These are phyloP conservation scores for Fragilariopsis cylindrus DNA, from an alignment of 108 stramenopile species.

Conservation along the genomic window DNA sequence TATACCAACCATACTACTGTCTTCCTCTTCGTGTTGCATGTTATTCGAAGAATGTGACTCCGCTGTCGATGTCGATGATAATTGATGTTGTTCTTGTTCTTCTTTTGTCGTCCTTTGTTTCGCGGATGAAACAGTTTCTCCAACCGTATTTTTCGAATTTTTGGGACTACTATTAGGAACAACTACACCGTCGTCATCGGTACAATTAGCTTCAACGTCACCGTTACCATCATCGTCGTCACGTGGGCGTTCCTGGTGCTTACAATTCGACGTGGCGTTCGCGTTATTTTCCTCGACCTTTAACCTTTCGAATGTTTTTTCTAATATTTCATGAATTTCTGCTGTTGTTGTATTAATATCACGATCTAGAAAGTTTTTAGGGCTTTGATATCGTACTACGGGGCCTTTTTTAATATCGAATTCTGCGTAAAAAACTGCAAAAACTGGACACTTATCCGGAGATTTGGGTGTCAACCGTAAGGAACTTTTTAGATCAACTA, in stretches of 20 bases:
- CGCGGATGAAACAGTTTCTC: neutral
- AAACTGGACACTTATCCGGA: constrained; percentile 65
- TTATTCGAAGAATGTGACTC: neutral
- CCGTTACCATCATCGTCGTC: neutral
- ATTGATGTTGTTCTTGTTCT: constrained; percentile 10
- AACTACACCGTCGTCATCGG: neutral
- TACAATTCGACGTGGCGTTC: neutral
- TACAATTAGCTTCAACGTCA: neutral
- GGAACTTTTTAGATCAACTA: constrained; percentile 1
- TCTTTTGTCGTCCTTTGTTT: neutral
- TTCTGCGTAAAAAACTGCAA: constrained; percentile 86
- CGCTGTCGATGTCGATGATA: neutral
- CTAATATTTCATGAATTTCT: constrained; percentile 60
- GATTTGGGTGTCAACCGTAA: constrained; percentile 31
- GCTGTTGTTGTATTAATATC: constrained; percentile 53
- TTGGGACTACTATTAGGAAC: too few species aligned
- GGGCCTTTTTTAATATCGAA: constrained; percentile 86
- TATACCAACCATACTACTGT: neutral
- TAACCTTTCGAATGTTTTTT: constrained; percentile 47
- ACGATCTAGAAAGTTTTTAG: constrained; percentile 70
- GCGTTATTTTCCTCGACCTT: neutral
- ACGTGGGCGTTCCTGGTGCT: neutral
- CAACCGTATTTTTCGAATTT: too few species aligned
- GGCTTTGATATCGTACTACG: constrained; percentile 64
- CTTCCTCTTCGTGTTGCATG: neutral